These are phyloP conservation scores for Boletales sp. DNA, from an alignment of 768 basidiomycete species.

Conservation along the genomic window DNA sequence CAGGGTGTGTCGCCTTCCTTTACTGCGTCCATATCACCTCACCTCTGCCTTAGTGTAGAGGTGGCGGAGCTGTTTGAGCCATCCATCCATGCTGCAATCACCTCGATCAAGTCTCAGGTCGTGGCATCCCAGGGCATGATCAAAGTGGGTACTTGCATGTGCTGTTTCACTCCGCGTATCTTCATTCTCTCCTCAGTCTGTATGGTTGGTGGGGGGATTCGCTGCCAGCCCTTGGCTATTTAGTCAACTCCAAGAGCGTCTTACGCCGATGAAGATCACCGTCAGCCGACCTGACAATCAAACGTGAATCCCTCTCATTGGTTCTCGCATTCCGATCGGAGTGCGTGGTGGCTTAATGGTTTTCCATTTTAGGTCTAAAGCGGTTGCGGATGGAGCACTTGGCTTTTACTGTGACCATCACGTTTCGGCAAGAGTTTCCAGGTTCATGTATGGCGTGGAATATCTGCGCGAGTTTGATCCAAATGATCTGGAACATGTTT, in stretches of 20 bases:
- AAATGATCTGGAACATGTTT: conserved; percentile 61
- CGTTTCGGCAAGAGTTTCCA: conserved; percentile 77
- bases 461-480: conserved; percentile 67
- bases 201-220: conserved; percentile 81
- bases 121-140: conserved; percentile 65
- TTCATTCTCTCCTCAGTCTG: conserved; percentile 45
- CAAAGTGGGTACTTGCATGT: conserved; percentile 38
- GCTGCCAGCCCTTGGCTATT: conserved; percentile 83
- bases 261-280: conserved; percentile 50
- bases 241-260: conserved; percentile 66
- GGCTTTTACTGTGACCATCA: conserved; percentile 85
- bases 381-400: conserved; percentile 80
- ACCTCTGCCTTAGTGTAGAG: conserved; percentile 29
- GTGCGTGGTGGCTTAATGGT: conserved; percentile 3
- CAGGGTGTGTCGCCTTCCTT: conserved; percentile 47
- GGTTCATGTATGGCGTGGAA: conserved; percentile 81
- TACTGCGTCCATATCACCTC: conserved; percentile 1
- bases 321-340: neutral
- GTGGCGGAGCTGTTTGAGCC: conserved; percentile 78
- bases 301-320: conserved; percentile 46
- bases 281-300: conserved; percentile 78
- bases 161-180: conserved; percentile 1
- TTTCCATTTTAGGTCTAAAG: conserved; percentile 60
- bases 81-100: conserved; percentile 68
- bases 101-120: conserved; percentile 68